A percentile compares a stretch with the other conserved stretches of the same genome.
Evolutionary conservation across 2,329 filamentous ascomycete species (phyloP).

Genomic region (Amphichorda felina): DNA sequence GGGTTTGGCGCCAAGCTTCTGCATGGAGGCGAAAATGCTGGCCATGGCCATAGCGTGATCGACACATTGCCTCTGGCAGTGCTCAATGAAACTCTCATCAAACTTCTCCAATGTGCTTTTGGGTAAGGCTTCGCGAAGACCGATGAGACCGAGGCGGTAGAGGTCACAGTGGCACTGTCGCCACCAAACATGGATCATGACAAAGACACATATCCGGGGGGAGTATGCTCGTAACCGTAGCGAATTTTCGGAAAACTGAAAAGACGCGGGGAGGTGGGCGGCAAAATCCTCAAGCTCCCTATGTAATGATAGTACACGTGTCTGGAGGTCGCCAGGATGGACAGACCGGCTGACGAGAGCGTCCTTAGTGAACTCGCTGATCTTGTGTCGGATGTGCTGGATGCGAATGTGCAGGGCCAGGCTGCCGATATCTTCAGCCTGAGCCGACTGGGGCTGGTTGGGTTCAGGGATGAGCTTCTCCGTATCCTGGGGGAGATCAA

Average conservation of each 20-base stretch:
- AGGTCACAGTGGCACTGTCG: conserved; percentile 46
- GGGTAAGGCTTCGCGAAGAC: conserved; percentile 38
- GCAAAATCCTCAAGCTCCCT: conserved; percentile 41
- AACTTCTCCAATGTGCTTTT: conserved; percentile 29
- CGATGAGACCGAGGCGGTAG: conserved; percentile 38
- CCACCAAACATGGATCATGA: conserved; percentile 51
- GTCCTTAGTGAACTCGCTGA: conserved; percentile 40
- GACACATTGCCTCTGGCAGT: conserved; percentile 38
- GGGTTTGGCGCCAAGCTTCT: conserved; percentile 37
- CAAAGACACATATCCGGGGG: conserved; percentile 41
- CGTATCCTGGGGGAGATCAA: conserved; percentile 42
- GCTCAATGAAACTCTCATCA: conserved; percentile 33
- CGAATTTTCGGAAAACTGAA: conserved; percentile 45
- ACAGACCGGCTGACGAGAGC: conserved; percentile 22
- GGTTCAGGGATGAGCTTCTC: conserved; percentile 36
- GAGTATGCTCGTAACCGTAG: conserved; percentile 44
- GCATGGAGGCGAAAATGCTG: conserved; percentile 39
- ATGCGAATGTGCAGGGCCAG: conserved; percentile 44
- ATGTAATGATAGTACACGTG: conserved; percentile 31
- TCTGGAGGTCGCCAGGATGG: conserved; percentile 28
- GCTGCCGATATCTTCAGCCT: conserved; percentile 41
- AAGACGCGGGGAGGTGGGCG: conserved; percentile 38
- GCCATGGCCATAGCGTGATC: conserved; percentile 43
- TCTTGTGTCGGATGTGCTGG: conserved; percentile 39
- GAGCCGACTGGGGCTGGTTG: conserved; percentile 24